phyloP scores from a whole-genome alignment of 345 rosid genomes.

The Viola odorata region DNA sequence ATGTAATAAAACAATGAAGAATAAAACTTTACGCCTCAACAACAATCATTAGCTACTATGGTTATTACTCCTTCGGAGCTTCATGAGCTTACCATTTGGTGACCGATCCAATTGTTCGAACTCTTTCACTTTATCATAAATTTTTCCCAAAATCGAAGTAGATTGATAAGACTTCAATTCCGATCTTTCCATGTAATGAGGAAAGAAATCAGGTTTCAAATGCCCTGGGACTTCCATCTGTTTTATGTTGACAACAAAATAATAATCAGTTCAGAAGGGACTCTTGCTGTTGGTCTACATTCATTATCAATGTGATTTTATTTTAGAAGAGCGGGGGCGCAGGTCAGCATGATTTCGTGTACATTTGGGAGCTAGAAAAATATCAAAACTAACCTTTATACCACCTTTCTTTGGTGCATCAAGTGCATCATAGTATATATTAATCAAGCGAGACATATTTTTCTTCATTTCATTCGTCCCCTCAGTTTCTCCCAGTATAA shows the following conservation, averaged over 20 bases:
- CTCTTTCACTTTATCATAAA: constrained; percentile 42
- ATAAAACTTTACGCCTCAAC: neutral
- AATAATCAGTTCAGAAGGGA: neutral
- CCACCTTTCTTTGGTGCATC: constrained; percentile 69
- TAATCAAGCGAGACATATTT: constrained; percentile 36
- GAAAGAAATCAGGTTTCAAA: constrained; percentile 41
- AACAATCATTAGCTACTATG: neutral
- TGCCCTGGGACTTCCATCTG: constrained; percentile 47
- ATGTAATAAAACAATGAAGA: neutral
- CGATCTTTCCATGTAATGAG: constrained; percentile 52
- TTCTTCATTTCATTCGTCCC: constrained; percentile 39
- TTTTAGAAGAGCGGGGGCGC: neutral
- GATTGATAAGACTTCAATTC: constrained; percentile 32
- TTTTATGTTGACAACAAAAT: neutral
- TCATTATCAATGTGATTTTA: neutral
- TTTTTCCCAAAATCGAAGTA: constrained; percentile 55
- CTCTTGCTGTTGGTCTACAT: neutral
- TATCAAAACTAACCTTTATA: constrained; percentile 28
- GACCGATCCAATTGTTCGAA: constrained; percentile 20
- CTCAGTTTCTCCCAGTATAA: constrained; percentile 30
- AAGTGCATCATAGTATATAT: constrained; percentile 70
- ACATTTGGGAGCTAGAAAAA: neutral
- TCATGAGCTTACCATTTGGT: constrained; percentile 29
- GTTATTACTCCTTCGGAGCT: neutral
- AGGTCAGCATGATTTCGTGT: neutral